These are phyloP conservation scores for Morella rubra DNA, from an alignment of 306 rosid species.

Conservation along the genomic window DNA sequence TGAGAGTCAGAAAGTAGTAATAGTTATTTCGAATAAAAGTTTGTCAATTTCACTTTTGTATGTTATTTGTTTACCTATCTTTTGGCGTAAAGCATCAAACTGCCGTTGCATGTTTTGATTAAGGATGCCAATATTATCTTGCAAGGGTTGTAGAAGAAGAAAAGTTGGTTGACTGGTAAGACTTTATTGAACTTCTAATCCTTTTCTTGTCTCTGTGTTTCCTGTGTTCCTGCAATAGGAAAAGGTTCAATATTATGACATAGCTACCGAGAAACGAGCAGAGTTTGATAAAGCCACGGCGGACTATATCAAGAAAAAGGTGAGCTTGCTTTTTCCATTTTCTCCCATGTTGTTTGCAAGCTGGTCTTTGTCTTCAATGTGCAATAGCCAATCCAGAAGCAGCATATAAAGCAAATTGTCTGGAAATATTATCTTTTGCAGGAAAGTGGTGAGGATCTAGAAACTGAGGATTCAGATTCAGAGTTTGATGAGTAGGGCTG, in stretches of 20 bases:
- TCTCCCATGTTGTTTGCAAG: not conserved
- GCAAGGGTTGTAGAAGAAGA: not conserved
- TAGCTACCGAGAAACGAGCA: conserved; percentile 86
- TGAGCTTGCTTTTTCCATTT: conserved; percentile 25
- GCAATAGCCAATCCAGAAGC: not conserved
- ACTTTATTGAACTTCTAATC: not conserved
- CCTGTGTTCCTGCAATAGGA: conserved; percentile 50
- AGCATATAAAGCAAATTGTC: not conserved
- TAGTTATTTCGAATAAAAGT: not conserved
- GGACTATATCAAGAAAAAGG: conserved; percentile 72
- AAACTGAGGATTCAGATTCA: conserved; percentile 55
- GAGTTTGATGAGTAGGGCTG: conserved; percentile 46
- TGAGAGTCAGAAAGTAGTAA: not conserved
- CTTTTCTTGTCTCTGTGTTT: not conserved
- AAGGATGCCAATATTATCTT: not conserved
- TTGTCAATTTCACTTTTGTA: not conserved
- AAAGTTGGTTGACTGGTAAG: not conserved
- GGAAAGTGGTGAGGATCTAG: conserved; percentile 70
- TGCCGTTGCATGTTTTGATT: not conserved
- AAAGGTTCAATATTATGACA: conserved; percentile 88
- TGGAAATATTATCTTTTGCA: conserved; percentile 28
- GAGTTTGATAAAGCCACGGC: conserved; percentile 76
- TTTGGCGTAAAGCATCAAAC: not conserved
- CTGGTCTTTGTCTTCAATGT: not conserved
- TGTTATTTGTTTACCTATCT: not conserved